phyloP scores from a whole-genome alignment of 768 basidiomycete species.

The Boletus sp. region DNA sequence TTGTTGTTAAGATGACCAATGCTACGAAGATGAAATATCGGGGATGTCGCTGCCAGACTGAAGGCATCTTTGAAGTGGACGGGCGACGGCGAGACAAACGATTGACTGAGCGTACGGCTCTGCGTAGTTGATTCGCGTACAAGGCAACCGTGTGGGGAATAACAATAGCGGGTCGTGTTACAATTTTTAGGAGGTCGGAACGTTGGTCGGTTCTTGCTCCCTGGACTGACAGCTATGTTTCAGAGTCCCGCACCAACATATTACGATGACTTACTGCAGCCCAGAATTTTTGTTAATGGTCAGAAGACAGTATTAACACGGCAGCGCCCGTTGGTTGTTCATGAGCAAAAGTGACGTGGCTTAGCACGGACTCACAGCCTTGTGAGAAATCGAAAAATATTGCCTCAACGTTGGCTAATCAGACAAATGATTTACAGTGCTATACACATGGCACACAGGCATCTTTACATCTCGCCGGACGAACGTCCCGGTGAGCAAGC shows the following conservation, averaged over 20 bases:
- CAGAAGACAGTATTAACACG: slow-evolving; percentile 6
- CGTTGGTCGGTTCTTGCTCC: slow-evolving; percentile 1
- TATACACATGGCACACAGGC: too few species aligned
- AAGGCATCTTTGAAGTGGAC: slow-evolving; percentile 24
- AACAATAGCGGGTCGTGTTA: slow-evolving; percentile 14
- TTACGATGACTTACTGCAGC: slow-evolving; percentile 14
- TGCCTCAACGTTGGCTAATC: background rate
- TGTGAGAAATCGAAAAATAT: background rate
- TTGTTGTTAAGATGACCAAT: slow-evolving; percentile 39
- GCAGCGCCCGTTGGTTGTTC: slow-evolving; percentile 7
- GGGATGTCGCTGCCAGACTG: slow-evolving; percentile 44
- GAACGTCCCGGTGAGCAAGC: background rate
- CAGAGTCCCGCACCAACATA: background rate
- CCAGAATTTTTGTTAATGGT: background rate
- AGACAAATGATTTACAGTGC: background rate
- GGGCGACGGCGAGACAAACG: background rate
- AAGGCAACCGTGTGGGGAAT: slow-evolving; percentile 6
- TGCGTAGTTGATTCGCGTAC: slow-evolving; percentile 8
- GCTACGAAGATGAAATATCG: slow-evolving; percentile 47
- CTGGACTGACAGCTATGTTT: background rate
- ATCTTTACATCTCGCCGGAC: background rate
- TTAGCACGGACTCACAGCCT: background rate
- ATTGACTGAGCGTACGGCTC: slow-evolving; percentile 5
- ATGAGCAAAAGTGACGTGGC: slow-evolving; percentile 25
- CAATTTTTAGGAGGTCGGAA: slow-evolving; percentile 2